A percentile compares a stretch with the other conserved stretches of the same genome.
These are phyloP conservation scores for Kuraishia piskuri DNA, from an alignment of 805 yeast species.

Conservation along the genomic window DNA sequence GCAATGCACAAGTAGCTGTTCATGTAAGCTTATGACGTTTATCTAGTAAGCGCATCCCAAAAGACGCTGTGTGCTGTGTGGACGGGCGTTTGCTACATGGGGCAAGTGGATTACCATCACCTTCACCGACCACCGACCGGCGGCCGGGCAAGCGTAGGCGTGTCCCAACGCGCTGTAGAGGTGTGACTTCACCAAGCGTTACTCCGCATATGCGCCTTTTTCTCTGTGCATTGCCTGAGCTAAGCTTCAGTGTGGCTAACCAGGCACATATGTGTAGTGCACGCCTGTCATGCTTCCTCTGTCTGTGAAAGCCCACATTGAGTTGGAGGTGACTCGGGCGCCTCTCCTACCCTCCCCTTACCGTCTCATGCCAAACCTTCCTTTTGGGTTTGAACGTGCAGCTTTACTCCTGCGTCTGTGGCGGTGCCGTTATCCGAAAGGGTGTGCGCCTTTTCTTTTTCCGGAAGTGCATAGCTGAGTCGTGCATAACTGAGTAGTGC, in stretches of 20 bases:
- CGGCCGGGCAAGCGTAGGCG: too few relatives aligned
- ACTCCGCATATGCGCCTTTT: neutral
- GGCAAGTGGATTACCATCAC: too few relatives aligned
- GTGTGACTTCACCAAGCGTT: neutral
- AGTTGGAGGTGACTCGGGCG: too few relatives aligned
- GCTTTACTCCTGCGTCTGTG: neutral
- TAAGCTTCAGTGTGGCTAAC: neutral
- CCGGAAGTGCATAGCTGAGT: neutral
- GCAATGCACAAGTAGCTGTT: too few relatives aligned
- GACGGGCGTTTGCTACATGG: too few relatives aligned
- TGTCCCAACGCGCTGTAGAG: neutral
- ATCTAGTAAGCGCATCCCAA: neutral
- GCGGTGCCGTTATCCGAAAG: neutral
- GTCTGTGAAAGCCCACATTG: too few relatives aligned
- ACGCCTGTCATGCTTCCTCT: too few relatives aligned
- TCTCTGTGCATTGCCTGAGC: neutral
- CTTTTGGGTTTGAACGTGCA: neutral
- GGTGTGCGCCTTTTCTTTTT: neutral
- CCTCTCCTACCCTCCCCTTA: neutral
- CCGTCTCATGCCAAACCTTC: neutral
- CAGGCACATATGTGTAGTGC: neutral
- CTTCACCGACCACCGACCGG: too few relatives aligned
- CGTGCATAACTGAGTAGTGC: neutral
- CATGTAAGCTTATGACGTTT: neutral
- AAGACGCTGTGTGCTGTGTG: too few relatives aligned